Base-by-base conservation (phyloP, 495 filamentous ascomycete species). In the Sabuloglossum arenarium region DNA sequence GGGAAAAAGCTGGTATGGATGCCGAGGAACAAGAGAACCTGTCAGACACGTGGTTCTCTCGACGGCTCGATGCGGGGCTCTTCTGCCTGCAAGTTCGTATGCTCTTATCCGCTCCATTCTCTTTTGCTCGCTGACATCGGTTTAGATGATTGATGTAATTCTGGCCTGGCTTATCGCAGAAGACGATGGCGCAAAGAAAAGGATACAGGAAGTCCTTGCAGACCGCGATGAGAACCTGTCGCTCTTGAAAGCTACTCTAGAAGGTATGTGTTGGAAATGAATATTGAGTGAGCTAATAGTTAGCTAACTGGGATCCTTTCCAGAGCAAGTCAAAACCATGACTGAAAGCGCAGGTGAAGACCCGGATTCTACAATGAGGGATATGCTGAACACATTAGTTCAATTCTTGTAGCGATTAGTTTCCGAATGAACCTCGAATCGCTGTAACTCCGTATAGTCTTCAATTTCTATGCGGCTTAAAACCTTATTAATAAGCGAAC, bases 131-230 rank as follows among this genome's bases (percentile, higher is more conserved):
- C 49, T 37, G n/a, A 23, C 28, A 24, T 14, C 19, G 1, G 49
- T 39, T 37, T 19, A 75, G 72, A 87, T 82, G 6, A 77, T 89
- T 47, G 91, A 97, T 70, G 77, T 87, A 11, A 81, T 96, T 34
- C 64, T 97, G 37, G 87, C 91, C 23, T 99, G 93, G 93, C 71
- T 97, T 21, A 71, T 87, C 14, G 93, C 89, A 1, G 93, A 99
- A 67, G 93, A 97, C 63, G 78, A 79, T 47, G 88, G 86, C 0
- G 85, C 86, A 5, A 79, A 74, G 66, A 73, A 68, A 39, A 84
- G 76, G 67, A 78, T 96, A 21, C 59, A 73, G 25, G 69, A 68
- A 21, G 64, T 82, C 27, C 68, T 95, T 30, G 79, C 75, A 28
- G 82, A 85, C 55, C 71, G 78, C 5, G 84, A 85, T 58, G 81